A percentile compares a stretch with the other conserved stretches of the same genome.
These are phyloP conservation scores for Ceratobasidium theobromae DNA, from an alignment of 1,284 basidiomycete genomes.

Conservation along the genomic window DNA sequence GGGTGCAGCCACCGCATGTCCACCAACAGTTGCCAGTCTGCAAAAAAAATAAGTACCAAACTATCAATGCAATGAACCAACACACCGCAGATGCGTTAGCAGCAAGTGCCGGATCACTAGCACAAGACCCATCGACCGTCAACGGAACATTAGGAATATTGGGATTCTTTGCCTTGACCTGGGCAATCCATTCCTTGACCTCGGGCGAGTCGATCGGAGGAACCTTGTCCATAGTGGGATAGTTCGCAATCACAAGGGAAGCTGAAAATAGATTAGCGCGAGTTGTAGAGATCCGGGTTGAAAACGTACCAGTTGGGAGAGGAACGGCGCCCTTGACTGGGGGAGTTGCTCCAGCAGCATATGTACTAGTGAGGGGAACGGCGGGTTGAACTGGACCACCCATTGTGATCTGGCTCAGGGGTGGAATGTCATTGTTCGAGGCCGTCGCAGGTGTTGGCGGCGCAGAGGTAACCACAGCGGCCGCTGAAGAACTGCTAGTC, in stretches of 20 bases:
- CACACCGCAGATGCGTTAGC: constrained; percentile 28
- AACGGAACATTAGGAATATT: constrained; percentile 48
- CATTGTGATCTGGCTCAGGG: constrained; percentile 34
- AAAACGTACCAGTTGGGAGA: constrained; percentile 39
- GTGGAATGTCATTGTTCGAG: constrained; percentile 32
- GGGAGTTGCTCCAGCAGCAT: constrained; percentile 40
- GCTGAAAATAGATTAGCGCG: constrained; percentile 1
- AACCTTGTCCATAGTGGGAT: constrained; percentile 44
- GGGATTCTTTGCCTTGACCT: constrained; percentile 38
- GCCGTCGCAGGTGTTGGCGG: constrained; percentile 30
- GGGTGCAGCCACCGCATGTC: constrained; percentile 83
- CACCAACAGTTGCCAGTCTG: constrained; percentile 44
- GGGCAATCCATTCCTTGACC: constrained; percentile 49
- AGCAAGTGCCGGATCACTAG: constrained; percentile 33
- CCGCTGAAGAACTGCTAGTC: background rate
- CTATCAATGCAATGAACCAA: background rate
- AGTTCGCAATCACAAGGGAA: constrained; percentile 31
- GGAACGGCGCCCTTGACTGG: constrained; percentile 40
- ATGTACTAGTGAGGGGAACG: constrained; percentile 38
- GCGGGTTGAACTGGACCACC: constrained; percentile 33
- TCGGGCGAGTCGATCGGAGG: constrained; percentile 49
- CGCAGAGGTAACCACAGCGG: background rate
- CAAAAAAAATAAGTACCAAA: background rate
- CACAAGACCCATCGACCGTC: constrained; percentile 40
- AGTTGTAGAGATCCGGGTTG: background rate